These are phyloP conservation scores for Strobilomyces echinocephalus DNA, from an alignment of 768 basidiomycete species.

Conservation along the genomic window DNA sequence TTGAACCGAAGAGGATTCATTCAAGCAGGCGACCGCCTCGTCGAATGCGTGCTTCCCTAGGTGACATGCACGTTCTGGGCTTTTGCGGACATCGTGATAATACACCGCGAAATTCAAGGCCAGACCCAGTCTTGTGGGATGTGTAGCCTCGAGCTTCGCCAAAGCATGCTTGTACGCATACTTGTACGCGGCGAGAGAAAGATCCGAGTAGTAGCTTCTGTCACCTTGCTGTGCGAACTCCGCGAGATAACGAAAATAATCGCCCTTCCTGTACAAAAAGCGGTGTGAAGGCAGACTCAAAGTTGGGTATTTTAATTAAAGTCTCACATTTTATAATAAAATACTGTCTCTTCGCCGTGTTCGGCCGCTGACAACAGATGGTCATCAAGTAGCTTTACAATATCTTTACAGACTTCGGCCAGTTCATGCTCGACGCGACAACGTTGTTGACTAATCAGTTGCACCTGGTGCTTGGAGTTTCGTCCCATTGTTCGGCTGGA, in stretches of 20 bases:
- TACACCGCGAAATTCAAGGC: constrained; percentile 94
- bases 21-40: constrained; percentile 72
- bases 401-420: constrained; percentile 72
- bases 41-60: constrained; percentile 91
- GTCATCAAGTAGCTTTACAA: constrained; percentile 62
- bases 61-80: constrained; percentile 82
- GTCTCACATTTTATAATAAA: constrained; percentile 85
- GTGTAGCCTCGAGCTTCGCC: constrained; percentile 66
- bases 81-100: constrained; percentile 82
- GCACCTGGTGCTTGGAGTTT: constrained; percentile 41
- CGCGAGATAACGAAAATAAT: constrained; percentile 88
- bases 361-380: constrained; percentile 58
- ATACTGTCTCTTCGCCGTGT: constrained; percentile 78
- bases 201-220: constrained; percentile 62
- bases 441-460: constrained; percentile 68
- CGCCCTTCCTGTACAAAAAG: constrained; percentile 59
- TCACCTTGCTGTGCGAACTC: constrained; percentile 75
- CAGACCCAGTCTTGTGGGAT: constrained; percentile 83
- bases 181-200: constrained; percentile 82
- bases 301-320: background rate
- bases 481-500: constrained; percentile 30
- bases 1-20: constrained; percentile 38
- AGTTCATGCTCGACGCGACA: constrained; percentile 75
- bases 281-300: constrained; percentile 7
- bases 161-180: constrained; percentile 78